Evolutionary conservation across 352 stramenopile genomes (phyloP), one percentile per base, ranked within the genome.

Genomic region (Phytophthora macrochlamydospora): DNA sequence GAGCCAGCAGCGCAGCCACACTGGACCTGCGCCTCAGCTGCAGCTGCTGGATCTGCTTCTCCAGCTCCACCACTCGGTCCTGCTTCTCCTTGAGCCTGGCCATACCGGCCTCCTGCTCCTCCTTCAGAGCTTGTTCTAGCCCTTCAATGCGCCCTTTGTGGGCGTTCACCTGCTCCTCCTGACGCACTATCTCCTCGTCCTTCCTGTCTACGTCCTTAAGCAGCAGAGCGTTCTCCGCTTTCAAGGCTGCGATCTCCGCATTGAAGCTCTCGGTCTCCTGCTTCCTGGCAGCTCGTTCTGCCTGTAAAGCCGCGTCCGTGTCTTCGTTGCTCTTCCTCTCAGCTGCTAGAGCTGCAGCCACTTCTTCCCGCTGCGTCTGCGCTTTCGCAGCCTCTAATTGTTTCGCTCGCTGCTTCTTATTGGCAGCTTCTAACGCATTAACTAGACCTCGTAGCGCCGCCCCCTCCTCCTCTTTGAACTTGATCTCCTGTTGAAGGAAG

Each of bases 401-500:
- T 43, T 84, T 83, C 9, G 72, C 78, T n/a, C 85, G 79, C 43
- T 87, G 82, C 44, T 94, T 94, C 63, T 94, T 94, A 52, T 86
- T 91, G n/a, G 83, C 83, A 0, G 82, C 76, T 62, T 95, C 87
- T 13, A 95, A 71, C 33, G 85, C 85, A 42, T 70, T 89, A 56
- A 95, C 85, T 28, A 95, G 78, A 0, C 84, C 83, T 4, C 83
- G 62, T 52, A 95, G 65, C n/a, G 85, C 87, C 33, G 84, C 76
- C 52, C 76, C 86, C 59, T 95, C 87, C 52, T 93, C 87, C 49
- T 91, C 85, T 59, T 93, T 93, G 53, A 93, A 93, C 69, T 91
- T 90, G 61, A 93, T 89, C 63, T 93, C 83, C 67, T 95, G 83
- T 65, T 95, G 83, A 51, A 93, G 60, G 50, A 92, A 93, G 8